Conservation (phyloP, 1,139 yeast species). For the Debaryomyces fabryi region DNA sequence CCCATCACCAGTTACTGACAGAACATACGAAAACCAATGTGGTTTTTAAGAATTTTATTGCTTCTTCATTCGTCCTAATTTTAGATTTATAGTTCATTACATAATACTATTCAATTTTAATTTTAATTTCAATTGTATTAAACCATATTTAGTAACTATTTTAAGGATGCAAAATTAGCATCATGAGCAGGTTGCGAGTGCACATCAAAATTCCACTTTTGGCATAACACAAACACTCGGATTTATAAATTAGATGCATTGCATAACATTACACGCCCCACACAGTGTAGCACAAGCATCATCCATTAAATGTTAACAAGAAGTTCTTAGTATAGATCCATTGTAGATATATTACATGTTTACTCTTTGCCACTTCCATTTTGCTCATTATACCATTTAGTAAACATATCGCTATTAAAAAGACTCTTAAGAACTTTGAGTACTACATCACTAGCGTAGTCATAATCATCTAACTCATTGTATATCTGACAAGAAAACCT, state of each 20-base stretch:
- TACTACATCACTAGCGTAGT: constrained; percentile 38
- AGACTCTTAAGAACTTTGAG: background rate
- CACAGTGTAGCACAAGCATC: background rate
- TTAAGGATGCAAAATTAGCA: background rate
- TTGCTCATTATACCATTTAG: background rate
- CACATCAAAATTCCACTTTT: background rate
- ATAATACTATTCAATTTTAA: background rate
- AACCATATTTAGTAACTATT: background rate
- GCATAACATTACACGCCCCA: background rate
- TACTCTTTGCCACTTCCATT: background rate
- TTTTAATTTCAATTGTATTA: background rate
- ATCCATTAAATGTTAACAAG: background rate
- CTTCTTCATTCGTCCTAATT: background rate
- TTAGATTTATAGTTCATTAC: background rate
- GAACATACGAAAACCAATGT: constrained; percentile 75
- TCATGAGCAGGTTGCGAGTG: background rate
- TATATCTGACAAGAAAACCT: constrained; percentile 66
- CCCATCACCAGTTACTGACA: constrained; percentile 74
- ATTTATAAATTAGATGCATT: background rate
- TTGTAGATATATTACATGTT: background rate
- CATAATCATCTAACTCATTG: constrained; percentile 57
- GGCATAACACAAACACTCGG: background rate
- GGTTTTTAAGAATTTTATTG: constrained; percentile 22
- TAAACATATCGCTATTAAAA: background rate
- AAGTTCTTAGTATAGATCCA: background rate